Evolutionary conservation across 2,329 filamentous ascomycete genomes (phyloP).

Genomic region (Cordyceps fumosorosea): DNA sequence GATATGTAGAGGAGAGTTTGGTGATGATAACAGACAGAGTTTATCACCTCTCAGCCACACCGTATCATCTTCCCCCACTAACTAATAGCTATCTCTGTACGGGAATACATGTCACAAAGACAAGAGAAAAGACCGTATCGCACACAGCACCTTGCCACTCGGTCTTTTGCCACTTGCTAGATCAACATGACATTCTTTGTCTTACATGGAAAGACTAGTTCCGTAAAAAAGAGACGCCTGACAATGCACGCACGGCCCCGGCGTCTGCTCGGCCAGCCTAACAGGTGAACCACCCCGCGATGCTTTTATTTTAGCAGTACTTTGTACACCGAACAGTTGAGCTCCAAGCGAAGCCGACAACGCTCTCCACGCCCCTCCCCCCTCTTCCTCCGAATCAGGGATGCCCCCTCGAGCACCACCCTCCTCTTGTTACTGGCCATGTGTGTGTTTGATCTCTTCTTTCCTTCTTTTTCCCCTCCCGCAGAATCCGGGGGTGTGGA

Average conservation of each 20-base stretch:
- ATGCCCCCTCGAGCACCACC: background rate
- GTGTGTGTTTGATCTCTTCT: background rate
- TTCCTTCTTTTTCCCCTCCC: background rate
- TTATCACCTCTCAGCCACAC: background rate
- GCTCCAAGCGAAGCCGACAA: background rate
- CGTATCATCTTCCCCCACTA: background rate
- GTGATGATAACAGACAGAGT: too few relatives aligned
- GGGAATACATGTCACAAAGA: background rate
- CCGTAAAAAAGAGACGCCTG: background rate
- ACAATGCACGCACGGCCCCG: background rate
- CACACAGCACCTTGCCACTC: background rate
- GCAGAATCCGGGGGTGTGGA: slow-evolving; percentile 12
- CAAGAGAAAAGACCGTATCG: background rate
- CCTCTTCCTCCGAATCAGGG: background rate
- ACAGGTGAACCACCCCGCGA: background rate
- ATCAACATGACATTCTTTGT: background rate
- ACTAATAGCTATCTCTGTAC: background rate
- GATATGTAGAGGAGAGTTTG: too few relatives aligned
- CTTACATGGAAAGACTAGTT: background rate
- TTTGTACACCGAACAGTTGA: background rate
- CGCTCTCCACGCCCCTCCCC: background rate
- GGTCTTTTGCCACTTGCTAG: too few relatives aligned
- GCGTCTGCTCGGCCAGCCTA: background rate
- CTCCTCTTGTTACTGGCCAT: background rate
- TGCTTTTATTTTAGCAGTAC: too few relatives aligned